Conservation (phyloP, 208 protist species). For the Leishmania martiniquensis region DNA sequence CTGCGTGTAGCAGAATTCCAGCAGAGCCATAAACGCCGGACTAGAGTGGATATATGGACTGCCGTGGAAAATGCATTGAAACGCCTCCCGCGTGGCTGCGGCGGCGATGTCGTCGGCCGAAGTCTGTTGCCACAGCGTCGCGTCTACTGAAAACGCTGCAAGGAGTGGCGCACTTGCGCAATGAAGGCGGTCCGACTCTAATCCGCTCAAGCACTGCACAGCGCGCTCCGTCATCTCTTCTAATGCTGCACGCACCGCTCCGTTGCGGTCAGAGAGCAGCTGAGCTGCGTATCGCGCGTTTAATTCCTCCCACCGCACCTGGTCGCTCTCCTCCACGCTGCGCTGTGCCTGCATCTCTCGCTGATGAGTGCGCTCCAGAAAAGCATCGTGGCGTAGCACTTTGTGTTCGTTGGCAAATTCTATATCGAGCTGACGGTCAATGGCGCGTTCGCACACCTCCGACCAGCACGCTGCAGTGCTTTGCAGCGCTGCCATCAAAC, state of each 20-base stretch:
- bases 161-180: conserved; percentile 37
- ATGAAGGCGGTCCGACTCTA: conserved; percentile 42
- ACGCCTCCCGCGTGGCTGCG: conserved; percentile 29
- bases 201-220: conserved; percentile 37
- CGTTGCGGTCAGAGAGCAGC: conserved; percentile 23
- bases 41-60: conserved; percentile 27
- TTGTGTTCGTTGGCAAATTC: conserved; percentile 49
- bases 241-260: conserved; percentile 37
- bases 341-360: conserved; percentile 55
- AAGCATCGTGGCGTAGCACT: conserved; percentile 39
- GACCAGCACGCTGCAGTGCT: conserved; percentile 73
- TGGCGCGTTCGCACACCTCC: conserved; percentile 64
- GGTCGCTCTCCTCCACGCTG: conserved; percentile 58
- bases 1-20: conserved; percentile 36
- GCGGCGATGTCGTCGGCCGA: not conserved
- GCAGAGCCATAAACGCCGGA: conserved; percentile 31
- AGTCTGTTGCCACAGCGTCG: conserved; percentile 10
- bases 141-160: conserved; percentile 32
- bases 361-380: conserved; percentile 42
- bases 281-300: conserved; percentile 25
- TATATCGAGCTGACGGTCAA: conserved; percentile 59
- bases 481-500: conserved; percentile 53
- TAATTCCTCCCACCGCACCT: conserved; percentile 48
- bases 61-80: conserved; percentile 40
- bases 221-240: conserved; percentile 35